A percentile compares a stretch with the other conserved stretches of the same genome.
Conservation (phyloP, 2,329 filamentous ascomycete species). For the Cephalotrichum gorgonifer region DNA sequence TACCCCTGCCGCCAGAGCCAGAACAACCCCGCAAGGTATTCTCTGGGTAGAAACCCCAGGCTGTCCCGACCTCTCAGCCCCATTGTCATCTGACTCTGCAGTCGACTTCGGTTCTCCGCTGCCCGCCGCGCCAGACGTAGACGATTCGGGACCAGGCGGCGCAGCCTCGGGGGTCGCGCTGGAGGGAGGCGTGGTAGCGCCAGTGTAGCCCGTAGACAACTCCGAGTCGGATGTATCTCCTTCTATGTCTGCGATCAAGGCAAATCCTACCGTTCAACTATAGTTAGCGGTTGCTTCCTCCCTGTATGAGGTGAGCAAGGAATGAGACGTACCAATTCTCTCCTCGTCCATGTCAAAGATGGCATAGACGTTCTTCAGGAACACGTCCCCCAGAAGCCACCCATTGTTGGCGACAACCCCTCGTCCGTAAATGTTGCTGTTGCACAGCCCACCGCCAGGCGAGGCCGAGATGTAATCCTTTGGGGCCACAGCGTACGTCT, state of each 20-base stretch:
- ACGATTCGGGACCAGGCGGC: not conserved
- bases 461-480: slow-evolving; percentile 57
- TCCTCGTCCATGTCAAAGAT: slow-evolving; percentile 68
- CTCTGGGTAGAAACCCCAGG: not conserved
- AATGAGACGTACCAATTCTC: slow-evolving; percentile 49
- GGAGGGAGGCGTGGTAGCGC: too few relatives aligned
- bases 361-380: slow-evolving; percentile 81
- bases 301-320: too few relatives aligned
- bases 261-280: not conserved
- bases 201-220: not conserved
- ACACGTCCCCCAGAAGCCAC: slow-evolving; percentile 80
- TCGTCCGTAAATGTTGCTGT: slow-evolving; percentile 66
- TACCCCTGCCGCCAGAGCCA: not conserved
- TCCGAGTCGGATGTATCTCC: not conserved
- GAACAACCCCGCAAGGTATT: not conserved
- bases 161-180: not conserved
- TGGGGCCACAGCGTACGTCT: slow-evolving; percentile 54
- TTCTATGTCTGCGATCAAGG: not conserved
- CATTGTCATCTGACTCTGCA: not conserved
- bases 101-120: not conserved
- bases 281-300: not conserved
- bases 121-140: not conserved
- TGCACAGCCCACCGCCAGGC: slow-evolving; percentile 34
- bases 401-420: slow-evolving; percentile 49
- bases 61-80: not conserved